Evolutionary conservation across 2,329 filamentous ascomycete genomes (phyloP).

Genomic region (Cladosporium velox): DNA sequence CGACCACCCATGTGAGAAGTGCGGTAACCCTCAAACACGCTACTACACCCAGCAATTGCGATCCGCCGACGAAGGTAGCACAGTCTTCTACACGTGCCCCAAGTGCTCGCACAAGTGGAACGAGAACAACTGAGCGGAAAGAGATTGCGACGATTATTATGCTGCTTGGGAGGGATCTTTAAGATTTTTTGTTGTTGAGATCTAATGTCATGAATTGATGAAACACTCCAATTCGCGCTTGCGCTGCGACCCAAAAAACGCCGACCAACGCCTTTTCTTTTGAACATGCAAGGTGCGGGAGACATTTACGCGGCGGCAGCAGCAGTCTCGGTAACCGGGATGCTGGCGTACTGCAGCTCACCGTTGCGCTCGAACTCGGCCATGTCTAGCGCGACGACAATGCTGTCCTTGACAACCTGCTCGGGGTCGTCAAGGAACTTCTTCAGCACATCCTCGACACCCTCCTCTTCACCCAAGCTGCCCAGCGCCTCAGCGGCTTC

Average conservation of each 20-base stretch:
- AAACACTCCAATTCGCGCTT: not conserved
- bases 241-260: constrained; percentile 11
- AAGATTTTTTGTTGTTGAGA: constrained; percentile 3
- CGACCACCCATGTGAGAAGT: constrained; percentile 73
- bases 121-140: constrained; percentile 58
- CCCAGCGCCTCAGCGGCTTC: constrained; percentile 96
- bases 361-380: constrained; percentile 92
- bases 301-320: constrained; percentile 17
- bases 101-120: constrained; percentile 79
- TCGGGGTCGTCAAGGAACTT: constrained; percentile 87
- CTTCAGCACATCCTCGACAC: constrained; percentile 83
- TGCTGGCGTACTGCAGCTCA: constrained; percentile 86
- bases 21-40: constrained; percentile 77
- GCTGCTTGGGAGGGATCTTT: not conserved
- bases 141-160: not conserved
- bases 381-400: constrained; percentile 96
- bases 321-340: constrained; percentile 54
- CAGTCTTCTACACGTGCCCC: constrained; percentile 80
- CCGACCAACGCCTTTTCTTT: constrained; percentile 7
- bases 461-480: constrained; percentile 88
- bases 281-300: not conserved
- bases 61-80: constrained; percentile 92
- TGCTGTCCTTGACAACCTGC: constrained; percentile 89
- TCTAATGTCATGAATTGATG: constrained; percentile 17
- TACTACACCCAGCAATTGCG: constrained; percentile 84